Base-by-base conservation (phyloP, 352 stramenopile species). In the Pythium monospermum region DNA sequence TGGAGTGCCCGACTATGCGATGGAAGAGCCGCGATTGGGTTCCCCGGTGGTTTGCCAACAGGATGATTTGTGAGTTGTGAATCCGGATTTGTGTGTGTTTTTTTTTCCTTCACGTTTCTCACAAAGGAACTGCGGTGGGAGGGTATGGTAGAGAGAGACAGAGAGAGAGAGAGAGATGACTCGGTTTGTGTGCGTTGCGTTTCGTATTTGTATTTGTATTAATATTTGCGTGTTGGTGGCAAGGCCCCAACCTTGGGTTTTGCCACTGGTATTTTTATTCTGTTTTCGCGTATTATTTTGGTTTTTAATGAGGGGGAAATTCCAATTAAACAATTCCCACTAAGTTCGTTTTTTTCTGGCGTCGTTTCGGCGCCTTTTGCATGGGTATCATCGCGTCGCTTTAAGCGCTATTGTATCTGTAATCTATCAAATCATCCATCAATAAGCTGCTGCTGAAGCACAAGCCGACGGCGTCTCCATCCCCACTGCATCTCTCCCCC, bases 331-430 rank as follows among this genome's bases (percentile, higher is more conserved):
- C n/a, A n/a, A n/a, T n/a, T n/a, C 6, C 27, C 22, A 22, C 25
- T 43, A 53, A 42, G 45, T 53, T 42, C 45, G 45, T 6, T 22
- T 25, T 8, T 7, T 4, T 27, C 31, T 18, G 25, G 37, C 25
- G 13, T 49, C 49, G 49, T 28, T 42, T n/a, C n/a, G n/a, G n/a
- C n/a, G n/a, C n/a, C n/a, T n/a, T n/a, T n/a, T n/a, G n/a, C n/a
- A n/a, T n/a, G n/a, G n/a, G n/a, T n/a, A n/a, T n/a, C n/a, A n/a
- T 56, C 43, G 42, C 39, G 57, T 59, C 57, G 57, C 59, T 65
- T 65, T 50, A 31, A 21, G 57, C 42, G n/a, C n/a, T n/a, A n/a
- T n/a, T n/a, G n/a, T n/a, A n/a, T n/a, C n/a, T n/a, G n/a, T n/a
- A n/a, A n/a, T n/a, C n/a, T n/a, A n/a, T n/a, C n/a, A n/a, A n/a